Percentiles rank a stretch among this genome's conserved stretches.
Evolutionary conservation across 2,329 filamentous ascomycete species (phyloP).

Genomic region (Fusarium stilboides): DNA sequence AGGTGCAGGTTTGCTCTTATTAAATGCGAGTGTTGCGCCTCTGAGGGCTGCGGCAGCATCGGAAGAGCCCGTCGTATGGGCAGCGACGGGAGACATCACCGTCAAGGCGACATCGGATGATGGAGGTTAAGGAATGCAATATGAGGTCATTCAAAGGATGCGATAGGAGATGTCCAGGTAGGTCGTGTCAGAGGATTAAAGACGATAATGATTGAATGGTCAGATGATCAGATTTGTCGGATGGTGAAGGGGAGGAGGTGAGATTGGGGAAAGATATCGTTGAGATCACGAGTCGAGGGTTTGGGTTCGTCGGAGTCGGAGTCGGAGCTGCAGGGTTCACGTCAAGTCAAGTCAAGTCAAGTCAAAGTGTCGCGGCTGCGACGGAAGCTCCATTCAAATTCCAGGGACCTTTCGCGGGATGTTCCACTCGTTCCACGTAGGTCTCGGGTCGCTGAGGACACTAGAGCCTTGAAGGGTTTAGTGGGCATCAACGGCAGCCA

Average conservation of each 20-base stretch:
- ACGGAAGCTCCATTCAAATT: constrained; percentile 33
- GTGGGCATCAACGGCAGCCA: constrained; percentile 18
- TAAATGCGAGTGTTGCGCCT: constrained; percentile 71
- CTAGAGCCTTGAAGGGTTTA: constrained; percentile 36
- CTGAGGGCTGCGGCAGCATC: constrained; percentile 64
- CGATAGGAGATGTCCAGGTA: neutral
- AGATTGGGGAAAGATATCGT: constrained; percentile 20
- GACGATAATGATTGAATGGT: neutral
- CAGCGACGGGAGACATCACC: constrained; percentile 56
- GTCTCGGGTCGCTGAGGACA: constrained; percentile 27
- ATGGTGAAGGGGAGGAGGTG: constrained; percentile 1
- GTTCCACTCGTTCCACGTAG: constrained; percentile 33
- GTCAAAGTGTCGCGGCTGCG: constrained; percentile 24
- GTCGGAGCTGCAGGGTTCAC: constrained; percentile 21
- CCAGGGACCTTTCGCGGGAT: constrained; percentile 36
- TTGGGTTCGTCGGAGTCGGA: constrained; percentile 9
- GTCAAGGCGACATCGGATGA: constrained; percentile 38
- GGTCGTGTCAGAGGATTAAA: neutral
- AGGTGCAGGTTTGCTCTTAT: constrained; percentile 54
- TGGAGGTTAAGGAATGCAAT: constrained; percentile 15
- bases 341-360: constrained; percentile 4
- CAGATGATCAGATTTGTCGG: neutral
- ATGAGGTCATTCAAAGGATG: constrained; percentile 35
- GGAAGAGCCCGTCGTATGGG: constrained; percentile 51
- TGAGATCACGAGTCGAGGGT: constrained; percentile 15